Percentiles rank a stretch among this genome's conserved stretches.
These are phyloP conservation scores for Komagataella pseudopastoris DNA, from an alignment of 805 yeast species.

Conservation along the genomic window DNA sequence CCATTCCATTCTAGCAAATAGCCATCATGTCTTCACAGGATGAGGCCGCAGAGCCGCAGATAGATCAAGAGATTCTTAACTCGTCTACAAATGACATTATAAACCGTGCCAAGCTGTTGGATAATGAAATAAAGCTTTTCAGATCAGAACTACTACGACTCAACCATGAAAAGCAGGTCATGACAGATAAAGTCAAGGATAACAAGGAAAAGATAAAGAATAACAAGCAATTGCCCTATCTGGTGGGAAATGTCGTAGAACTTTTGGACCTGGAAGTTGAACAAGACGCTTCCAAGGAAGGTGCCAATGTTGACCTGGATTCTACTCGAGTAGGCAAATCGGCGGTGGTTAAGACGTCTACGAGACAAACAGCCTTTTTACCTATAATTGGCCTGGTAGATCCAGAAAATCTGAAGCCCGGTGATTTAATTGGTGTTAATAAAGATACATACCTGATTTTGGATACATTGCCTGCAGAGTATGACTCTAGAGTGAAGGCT, in stretches of 20 bases:
- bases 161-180: conserved; percentile 83
- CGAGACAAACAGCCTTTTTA: conserved; percentile 92
- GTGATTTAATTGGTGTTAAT: conserved; percentile 94
- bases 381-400: conserved; percentile 95
- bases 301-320: conserved; percentile 90
- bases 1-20: neutral
- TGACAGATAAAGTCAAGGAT: conserved; percentile 89
- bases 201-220: conserved; percentile 93
- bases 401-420: conserved; percentile 86
- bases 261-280: conserved; percentile 79
- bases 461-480: conserved; percentile 93
- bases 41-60: conserved; percentile 29
- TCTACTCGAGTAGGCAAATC: conserved; percentile 87
- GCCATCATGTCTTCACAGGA: neutral
- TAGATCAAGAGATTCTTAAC: conserved; percentile 71
- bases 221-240: conserved; percentile 88
- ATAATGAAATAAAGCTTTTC: conserved; percentile 92
- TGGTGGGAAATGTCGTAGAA: conserved; percentile 95
- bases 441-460: conserved; percentile 89
- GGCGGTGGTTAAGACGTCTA: conserved; percentile 96
- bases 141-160: conserved; percentile 83
- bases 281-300: conserved; percentile 74
- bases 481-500: conserved; percentile 95
- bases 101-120: conserved; percentile 78
- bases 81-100: conserved; percentile 72